Percentiles rank a stretch among this genome's conserved stretches.
Evolutionary conservation across 345 rosid species (phyloP).

Genomic region (Toxicodendron radicans): DNA sequence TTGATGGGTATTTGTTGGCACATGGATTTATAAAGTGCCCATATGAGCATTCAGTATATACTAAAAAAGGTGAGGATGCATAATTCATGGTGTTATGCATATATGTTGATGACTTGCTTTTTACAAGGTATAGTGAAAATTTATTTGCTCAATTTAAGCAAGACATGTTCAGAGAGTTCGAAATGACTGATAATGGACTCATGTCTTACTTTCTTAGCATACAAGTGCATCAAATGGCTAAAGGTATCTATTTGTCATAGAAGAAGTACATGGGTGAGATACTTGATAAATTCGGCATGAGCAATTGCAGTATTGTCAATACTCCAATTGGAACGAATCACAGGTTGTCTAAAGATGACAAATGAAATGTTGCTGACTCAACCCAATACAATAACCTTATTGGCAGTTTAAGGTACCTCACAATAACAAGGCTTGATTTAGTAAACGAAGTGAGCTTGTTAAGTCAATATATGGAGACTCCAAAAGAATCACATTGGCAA

Average conservation of each 20-base stretch:
- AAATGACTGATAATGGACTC: not conserved
- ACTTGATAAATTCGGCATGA: not conserved
- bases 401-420: not conserved
- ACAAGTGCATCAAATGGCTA: not conserved
- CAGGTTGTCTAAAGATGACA: not conserved
- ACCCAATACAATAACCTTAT: no score
- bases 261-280: not conserved
- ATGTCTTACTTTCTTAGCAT: not conserved
- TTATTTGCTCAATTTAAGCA: not conserved
- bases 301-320: not conserved
- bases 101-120: not conserved
- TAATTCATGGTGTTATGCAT: not conserved
- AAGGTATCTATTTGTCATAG: not conserved
- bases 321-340: not conserved
- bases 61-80: not conserved
- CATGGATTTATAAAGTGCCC: not conserved
- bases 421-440: not conserved
- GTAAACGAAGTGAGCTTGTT: not conserved
- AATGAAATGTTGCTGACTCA: not conserved
- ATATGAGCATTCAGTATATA: not conserved
- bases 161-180: not conserved
- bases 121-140: not conserved
- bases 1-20: not conserved
- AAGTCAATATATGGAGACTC: not conserved
- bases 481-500: not conserved